Percentiles rank a stretch among this genome's conserved stretches.
Conservation (phyloP, 768 basidiomycete species). For the Lactifluus volemus region DNA sequence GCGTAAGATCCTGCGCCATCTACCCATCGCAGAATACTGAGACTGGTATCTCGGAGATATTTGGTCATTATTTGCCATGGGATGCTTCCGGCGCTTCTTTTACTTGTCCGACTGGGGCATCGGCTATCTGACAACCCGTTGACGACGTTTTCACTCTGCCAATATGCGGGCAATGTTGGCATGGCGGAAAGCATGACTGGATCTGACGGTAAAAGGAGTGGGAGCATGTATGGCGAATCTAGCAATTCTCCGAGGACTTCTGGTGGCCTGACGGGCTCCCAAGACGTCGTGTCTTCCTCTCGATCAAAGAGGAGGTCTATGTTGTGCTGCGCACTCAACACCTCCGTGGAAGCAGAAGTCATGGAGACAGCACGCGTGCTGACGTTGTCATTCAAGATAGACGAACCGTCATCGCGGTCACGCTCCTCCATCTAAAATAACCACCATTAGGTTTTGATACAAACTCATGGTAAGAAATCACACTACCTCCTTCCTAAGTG, state of each 20-base stretch:
- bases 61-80: slow-evolving; percentile 52
- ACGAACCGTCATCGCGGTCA: slow-evolving; percentile 52
- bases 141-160: slow-evolving; percentile 27
- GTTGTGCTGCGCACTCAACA: slow-evolving; percentile 37
- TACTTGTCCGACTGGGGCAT: slow-evolving; percentile 32
- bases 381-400: slow-evolving; percentile 24
- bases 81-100: slow-evolving; percentile 33
- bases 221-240: slow-evolving; percentile 91
- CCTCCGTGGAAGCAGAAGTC: slow-evolving; percentile 24
- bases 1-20: slow-evolving; percentile 55
- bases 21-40: slow-evolving; percentile 57
- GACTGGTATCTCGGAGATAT: slow-evolving; percentile 51
- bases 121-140: slow-evolving; percentile 25
- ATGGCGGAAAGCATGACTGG: slow-evolving; percentile 67
- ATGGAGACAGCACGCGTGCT: slow-evolving; percentile 23
- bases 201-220: slow-evolving; percentile 74
- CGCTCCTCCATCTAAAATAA: slow-evolving; percentile 54
- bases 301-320: slow-evolving; percentile 81
- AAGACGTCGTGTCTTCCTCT: slow-evolving; percentile 50
- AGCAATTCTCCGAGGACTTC: slow-evolving; percentile 84
- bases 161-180: slow-evolving; percentile 38
- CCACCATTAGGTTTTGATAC: not conserved
- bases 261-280: slow-evolving; percentile 72
- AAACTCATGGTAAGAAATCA: not conserved
- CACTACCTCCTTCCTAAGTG: slow-evolving; percentile 70